Evolutionary conservation across 148 eudicot species (phyloP), one percentile per base, ranked within the genome.

Genomic region (Polygonum aviculare): DNA sequence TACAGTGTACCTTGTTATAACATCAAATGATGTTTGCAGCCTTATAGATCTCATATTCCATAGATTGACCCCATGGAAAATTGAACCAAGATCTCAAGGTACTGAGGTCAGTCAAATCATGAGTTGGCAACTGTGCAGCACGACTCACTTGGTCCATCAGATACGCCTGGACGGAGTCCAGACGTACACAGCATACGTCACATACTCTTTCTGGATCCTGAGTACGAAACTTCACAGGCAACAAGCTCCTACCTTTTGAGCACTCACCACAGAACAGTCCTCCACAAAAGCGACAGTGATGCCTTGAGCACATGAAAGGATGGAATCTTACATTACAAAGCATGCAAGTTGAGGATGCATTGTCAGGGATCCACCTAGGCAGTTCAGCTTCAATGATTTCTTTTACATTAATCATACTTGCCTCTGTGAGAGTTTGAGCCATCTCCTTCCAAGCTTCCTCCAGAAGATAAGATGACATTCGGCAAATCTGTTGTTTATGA

Each of bases 41-140:
- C 80, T 89, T 89, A 78, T 89, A 89, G 69, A 85, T 87, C 77
- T 89, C 93, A 74, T 87, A 85, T 77, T 89, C 93, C 90, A 89
- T 89, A 39, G 93, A 85, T 60, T 84, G 89, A 12, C 88, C 86
- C 93, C 90, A 89, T n/a, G 93, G 93, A 70, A 89, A 86, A 80
- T 89, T 89, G 57, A 89, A 87, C 93, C 93, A 89, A 60, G 93
- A 89, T 76, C 93, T 80, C 87, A 89, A 77, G 52, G 93, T 89
- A 77, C 90, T 89, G 2, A 89, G 89, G 80, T 89, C 90, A n/a
- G 93, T 89, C 81, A 89, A 77, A 83, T 89, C 93, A 81, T 83
- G 81, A n/a, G 93, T 87, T 12, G 93, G 89, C 74, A 86, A 40
- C 63, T 87, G 93, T 31, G 87, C 86, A 77, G 93, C 93, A 55